A percentile compares a stretch with the other conserved stretches of the same genome.
phyloP scores from a whole-genome alignment of 139 green algal species.

The Limnomonas spitsbergensis region DNA sequence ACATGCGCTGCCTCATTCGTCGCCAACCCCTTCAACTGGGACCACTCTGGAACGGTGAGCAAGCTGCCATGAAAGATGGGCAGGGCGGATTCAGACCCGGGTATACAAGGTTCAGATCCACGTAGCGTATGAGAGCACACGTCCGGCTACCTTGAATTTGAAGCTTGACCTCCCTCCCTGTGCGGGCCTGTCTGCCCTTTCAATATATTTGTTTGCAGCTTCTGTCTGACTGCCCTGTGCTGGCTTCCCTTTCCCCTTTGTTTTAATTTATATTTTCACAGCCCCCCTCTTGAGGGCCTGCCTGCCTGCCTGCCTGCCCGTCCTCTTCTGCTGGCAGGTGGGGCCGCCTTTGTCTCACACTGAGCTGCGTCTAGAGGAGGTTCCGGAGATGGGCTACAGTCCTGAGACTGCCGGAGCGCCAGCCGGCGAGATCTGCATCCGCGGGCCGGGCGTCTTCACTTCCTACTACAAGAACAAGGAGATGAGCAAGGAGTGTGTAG shows the following conservation, averaged over 20 bases:
- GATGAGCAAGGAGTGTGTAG: conserved; percentile 68
- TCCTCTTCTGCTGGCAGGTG: conserved; percentile 34
- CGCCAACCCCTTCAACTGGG: conserved; percentile 42
- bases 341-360: conserved; percentile 19
- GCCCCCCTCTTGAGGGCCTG: too few species aligned
- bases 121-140: too few species aligned
- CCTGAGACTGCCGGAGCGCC: conserved; percentile 40
- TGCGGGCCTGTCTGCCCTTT: too few species aligned
- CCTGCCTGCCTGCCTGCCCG: too few species aligned
- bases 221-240: too few species aligned
- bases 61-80: conserved; percentile 56
- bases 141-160: too few species aligned
- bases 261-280: too few species aligned
- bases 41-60: conserved; percentile 71
- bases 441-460: conserved; percentile 66
- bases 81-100: too few species aligned
- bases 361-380: conserved; percentile 74
- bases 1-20: conserved; percentile 83
- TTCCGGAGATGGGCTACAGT: conserved; percentile 65
- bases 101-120: too few species aligned
- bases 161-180: too few species aligned
- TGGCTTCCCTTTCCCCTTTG: too few species aligned
- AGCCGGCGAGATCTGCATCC: conserved; percentile 77
- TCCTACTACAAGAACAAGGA: conserved; percentile 81
- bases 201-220: too few species aligned